These are phyloP conservation scores for Magnusiomyces sp. DNA, from an alignment of 1,139 yeast species.

Conservation along the genomic window DNA sequence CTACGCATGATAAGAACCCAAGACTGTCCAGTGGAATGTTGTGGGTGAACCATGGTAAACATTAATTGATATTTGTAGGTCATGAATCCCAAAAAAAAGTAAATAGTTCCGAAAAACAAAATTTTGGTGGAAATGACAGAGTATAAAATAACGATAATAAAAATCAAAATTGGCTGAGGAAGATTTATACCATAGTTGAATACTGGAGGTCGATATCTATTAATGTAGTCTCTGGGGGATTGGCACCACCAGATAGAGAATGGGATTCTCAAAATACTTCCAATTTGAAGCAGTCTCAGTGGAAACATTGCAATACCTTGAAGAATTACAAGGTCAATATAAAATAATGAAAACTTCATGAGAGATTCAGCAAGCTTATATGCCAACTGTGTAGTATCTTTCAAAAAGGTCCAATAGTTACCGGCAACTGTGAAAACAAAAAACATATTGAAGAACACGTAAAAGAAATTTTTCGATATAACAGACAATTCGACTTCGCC, in stretches of 20 bases:
- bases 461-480: conserved; percentile 73
- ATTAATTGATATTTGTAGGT: conserved; percentile 75
- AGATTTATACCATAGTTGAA: conserved; percentile 75
- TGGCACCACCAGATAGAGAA: conserved; percentile 48
- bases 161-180: conserved; percentile 71
- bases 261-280: conserved; percentile 57
- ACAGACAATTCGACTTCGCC: conserved; percentile 77
- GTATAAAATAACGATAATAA: conserved; percentile 67
- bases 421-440: conserved; percentile 78
- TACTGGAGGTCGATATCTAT: conserved; percentile 65
- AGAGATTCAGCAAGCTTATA: conserved; percentile 66
- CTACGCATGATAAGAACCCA: conserved; percentile 79
- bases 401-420: conserved; percentile 55
- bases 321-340: conserved; percentile 70
- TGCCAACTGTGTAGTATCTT: conserved; percentile 75
- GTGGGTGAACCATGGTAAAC: conserved; percentile 77
- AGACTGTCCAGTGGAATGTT: conserved; percentile 81
- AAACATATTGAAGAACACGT: conserved; percentile 75
- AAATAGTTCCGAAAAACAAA: conserved; percentile 60
- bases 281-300: conserved; percentile 57
- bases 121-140: conserved; percentile 73
- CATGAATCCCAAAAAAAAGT: conserved; percentile 65
- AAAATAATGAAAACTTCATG: conserved; percentile 62
- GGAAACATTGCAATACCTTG: conserved; percentile 88
- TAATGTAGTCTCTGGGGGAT: conserved; percentile 62